Evolutionary conservation across 2,329 filamentous ascomycete species (phyloP), one percentile per base, ranked within the genome.

Genomic region (Mariannaea sp.): DNA sequence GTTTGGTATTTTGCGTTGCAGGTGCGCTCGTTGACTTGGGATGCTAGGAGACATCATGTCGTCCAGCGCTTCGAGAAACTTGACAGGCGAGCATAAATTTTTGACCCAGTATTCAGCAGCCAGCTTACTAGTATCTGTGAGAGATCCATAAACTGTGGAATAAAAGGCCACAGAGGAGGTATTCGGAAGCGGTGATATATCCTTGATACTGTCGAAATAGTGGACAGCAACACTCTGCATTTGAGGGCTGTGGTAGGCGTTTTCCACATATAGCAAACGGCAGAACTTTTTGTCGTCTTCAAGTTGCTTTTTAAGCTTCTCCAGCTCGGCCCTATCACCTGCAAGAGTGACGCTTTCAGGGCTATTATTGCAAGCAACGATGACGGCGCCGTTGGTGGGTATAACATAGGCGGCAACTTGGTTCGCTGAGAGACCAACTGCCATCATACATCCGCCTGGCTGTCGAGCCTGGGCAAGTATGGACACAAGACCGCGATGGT

Each of bases 221-320:
- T 46, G 47, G 10, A 45, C 41, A 10, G 49, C 54, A 12, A 57
- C 62, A 2, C 50, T 40, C 10, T 40, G 14, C 78, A 81, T 81
- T 57, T 80, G 78, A 1, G 69, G 70, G 0, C 78, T 80, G 62
- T 81, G 78, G 44, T 80, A 81, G 0, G 77, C 78, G 0, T 70
- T 77, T 38, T 79, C 75, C 0, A 80, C 71, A 1, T 60, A 57
- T 6, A 81, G 64, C 0, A 68, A 9, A 2, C 73, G 64, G 0
- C 69, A 58, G 14, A 60, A 61, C 7, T 17, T 61, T 1, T 40
- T 41, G 19, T 54, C 29, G 1, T 47, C 41, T 5, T 65, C 53
- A 1, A 68, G 32, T 1, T 65, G 13, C 2, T 43, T 47, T 38
- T 63, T 59, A 0, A 64, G 55, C 8, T 68, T 48, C 1, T 59